These are phyloP conservation scores for Mayamaea pseudoterrestris DNA, from an alignment of 108 stramenopile species.

Conservation along the genomic window DNA sequence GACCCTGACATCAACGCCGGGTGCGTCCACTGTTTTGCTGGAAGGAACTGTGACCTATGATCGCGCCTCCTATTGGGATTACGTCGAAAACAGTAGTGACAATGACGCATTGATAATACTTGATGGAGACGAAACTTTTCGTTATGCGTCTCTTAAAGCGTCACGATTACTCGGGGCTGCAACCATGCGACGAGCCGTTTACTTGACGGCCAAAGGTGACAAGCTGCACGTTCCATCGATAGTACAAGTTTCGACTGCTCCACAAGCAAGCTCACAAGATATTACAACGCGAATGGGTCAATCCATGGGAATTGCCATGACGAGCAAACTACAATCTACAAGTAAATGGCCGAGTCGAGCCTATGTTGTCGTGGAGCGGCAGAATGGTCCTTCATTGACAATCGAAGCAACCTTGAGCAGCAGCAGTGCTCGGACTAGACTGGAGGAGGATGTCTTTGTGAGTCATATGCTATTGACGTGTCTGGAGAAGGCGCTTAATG, in stretches of 20 bases:
- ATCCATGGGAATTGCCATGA: too few species aligned
- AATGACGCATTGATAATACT: not conserved
- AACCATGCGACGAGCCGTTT: constrained; percentile 40
- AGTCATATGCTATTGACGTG: constrained; percentile 4
- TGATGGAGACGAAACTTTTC: constrained; percentile 10
- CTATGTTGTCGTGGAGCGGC: constrained; percentile 33
- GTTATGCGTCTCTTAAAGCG: constrained; percentile 34
- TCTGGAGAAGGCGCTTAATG: not conserved
- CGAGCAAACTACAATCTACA: too few species aligned
- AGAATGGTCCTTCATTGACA: constrained; percentile 21
- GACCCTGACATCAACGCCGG: constrained; percentile 50
- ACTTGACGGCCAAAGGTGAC: constrained; percentile 16
- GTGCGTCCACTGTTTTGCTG: constrained; percentile 52
- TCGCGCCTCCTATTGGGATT: constrained; percentile 48
- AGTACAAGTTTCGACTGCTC: too few species aligned
- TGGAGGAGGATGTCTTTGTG: constrained; percentile 24
- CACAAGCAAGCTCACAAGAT: too few species aligned
- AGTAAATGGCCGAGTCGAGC: constrained; percentile 21
- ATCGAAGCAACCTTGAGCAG: not conserved
- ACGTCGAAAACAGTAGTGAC: constrained; percentile 11
- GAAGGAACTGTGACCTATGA: constrained; percentile 57
- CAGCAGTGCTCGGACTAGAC: constrained; percentile 3
- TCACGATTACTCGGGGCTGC: constrained; percentile 40
- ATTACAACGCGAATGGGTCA: too few species aligned
- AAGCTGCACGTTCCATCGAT: too few species aligned